A percentile compares a stretch with the other conserved stretches of the same genome.
Conservation (phyloP, 768 basidiomycete species). For the Hysterangium stoloniferum region DNA sequence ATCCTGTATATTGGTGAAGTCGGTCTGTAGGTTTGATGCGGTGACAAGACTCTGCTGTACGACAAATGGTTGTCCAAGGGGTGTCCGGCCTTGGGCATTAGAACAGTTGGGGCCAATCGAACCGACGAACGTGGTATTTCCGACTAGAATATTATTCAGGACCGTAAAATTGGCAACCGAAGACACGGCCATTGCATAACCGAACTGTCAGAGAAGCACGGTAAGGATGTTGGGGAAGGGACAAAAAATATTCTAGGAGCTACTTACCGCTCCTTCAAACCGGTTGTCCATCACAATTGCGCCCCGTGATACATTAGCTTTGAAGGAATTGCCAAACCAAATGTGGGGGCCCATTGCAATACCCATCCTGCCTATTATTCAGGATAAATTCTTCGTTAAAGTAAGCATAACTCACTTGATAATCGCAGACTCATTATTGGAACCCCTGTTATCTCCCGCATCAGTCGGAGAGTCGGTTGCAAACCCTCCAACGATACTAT, state of each 20-base stretch:
- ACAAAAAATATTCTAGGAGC: neutral
- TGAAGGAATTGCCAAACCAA: constrained; percentile 1
- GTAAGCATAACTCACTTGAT: constrained; percentile 49
- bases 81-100: constrained; percentile 34
- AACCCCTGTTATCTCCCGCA: constrained; percentile 39
- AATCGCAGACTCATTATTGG: constrained; percentile 50
- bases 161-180: constrained; percentile 63
- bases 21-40: constrained; percentile 38
- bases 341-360: constrained; percentile 68
- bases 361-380: constrained; percentile 46
- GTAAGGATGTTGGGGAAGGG: no score
- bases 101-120: constrained; percentile 59
- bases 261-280: constrained; percentile 18
- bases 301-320: neutral
- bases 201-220: constrained; percentile 56
- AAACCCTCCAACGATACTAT: constrained; percentile 62
- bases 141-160: constrained; percentile 48
- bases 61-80: constrained; percentile 53
- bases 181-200: constrained; percentile 62
- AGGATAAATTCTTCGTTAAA: no score
- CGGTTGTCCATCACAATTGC: neutral
- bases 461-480: constrained; percentile 37
- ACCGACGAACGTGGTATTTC: constrained; percentile 73
- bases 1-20: constrained; percentile 44
- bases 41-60: constrained; percentile 37